Base-by-base conservation (phyloP, 1,284 basidiomycete genomes). In the Bjerkandera adusta region DNA sequence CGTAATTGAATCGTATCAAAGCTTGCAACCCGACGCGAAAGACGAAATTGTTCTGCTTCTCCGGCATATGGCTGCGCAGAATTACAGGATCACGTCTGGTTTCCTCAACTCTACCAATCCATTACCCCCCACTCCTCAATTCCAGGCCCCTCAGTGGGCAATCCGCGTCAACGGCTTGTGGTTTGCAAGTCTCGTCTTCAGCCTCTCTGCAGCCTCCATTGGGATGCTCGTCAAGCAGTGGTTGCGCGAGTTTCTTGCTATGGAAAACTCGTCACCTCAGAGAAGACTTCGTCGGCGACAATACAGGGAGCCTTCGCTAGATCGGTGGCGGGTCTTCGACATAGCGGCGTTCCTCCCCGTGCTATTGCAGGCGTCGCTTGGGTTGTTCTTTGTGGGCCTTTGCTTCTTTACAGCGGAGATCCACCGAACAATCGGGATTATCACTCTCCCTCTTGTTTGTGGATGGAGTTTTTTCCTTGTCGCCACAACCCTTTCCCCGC, bases 331-430 rank as follows among this genome's bases (percentile, higher is more conserved):
- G 25, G 48, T 49, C 3, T 49, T 49, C 36, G 43, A 44, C 30
- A 49, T 49, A 21, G 48, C 36, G 24, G 43, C 35, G 13, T n/a
- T 40, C 5, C 27, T 49, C 18, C 43, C 48, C 5, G 12, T 45
- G 10, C 42, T 49, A 4, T 25, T 49, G 6, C 48, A 49, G 22
- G 5, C 45, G n/a, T 16, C 48, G 11, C 43, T 49, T 20, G 48
- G 33, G 11, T 36, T 49, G 7, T 49, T 49, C 48, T 40, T 49
- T 16, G 18, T 45, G 0, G 47, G 42, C n/a, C 36, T 49, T n/a
- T 49, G 42, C 21, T 44, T 44, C 35, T 49, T 44, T 29, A 43
- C 43, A 25, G 20, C 22, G n/a, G n/a, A 13, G 25, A 24, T 49
- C 16, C 24, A 49, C 24, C 33, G 11, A 2, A 22, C 16, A 12